Conservation (phyloP, 768 basidiomycete genomes). For the Obba rivulosa region DNA sequence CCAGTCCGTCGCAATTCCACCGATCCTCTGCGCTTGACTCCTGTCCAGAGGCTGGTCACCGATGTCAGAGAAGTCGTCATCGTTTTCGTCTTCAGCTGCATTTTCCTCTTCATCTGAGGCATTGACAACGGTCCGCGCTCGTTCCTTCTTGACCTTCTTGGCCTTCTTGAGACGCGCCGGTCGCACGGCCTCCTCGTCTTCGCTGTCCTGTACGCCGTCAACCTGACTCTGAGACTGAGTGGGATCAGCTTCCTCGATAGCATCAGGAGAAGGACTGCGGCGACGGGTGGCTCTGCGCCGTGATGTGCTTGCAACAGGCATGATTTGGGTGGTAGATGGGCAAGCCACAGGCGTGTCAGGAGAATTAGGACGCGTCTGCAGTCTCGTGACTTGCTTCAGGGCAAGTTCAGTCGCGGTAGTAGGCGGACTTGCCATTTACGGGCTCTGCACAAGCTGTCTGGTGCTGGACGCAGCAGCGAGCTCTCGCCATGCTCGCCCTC, state of each 20-base stretch:
- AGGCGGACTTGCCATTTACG: not conserved
- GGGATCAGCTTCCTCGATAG: constrained; percentile 35
- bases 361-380: constrained; percentile 16
- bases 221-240: constrained; percentile 1
- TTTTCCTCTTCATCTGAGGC: constrained; percentile 33
- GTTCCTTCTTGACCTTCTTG: constrained; percentile 25
- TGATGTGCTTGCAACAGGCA: constrained; percentile 31
- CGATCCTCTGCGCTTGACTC: constrained; percentile 45
- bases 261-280: constrained; percentile 35
- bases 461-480: constrained; percentile 1
- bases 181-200: constrained; percentile 30
- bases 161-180: constrained; percentile 26
- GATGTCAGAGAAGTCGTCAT: constrained; percentile 50
- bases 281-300: constrained; percentile 36
- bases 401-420: constrained; percentile 18
- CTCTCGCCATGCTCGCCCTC: constrained; percentile 18
- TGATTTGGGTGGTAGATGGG: constrained; percentile 8
- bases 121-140: constrained; percentile 23
- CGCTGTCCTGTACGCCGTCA: constrained; percentile 34
- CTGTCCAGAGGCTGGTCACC: constrained; percentile 60
- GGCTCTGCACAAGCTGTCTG: constrained; percentile 3
- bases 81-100: constrained; percentile 21
- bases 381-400: constrained; percentile 18
- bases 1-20: constrained; percentile 63
- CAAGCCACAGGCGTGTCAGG: constrained; percentile 1